Percentiles rank a stretch among this genome's conserved stretches.
These are phyloP conservation scores for Leonotis leonurus DNA, from an alignment of 257 asterid genomes.

Conservation along the genomic window DNA sequence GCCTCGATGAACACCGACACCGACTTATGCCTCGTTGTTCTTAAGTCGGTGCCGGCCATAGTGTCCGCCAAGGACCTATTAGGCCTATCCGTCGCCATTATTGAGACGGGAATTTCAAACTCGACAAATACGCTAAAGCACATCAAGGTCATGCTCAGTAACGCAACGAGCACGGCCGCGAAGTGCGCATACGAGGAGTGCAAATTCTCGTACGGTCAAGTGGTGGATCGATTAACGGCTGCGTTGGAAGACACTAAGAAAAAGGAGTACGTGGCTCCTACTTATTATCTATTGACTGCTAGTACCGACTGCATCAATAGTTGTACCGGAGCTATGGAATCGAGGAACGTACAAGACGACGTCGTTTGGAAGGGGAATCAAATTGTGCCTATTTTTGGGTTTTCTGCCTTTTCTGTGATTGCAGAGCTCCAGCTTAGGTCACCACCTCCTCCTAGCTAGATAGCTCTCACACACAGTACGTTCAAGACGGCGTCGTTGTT, in stretches of 20 bases:
- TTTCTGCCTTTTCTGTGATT: background rate
- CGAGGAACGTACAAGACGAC: background rate
- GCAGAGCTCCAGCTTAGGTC: background rate
- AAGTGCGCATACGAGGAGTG: background rate
- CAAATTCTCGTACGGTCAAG: background rate
- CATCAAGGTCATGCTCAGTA: background rate
- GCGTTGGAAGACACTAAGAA: background rate
- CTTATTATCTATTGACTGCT: conserved; percentile 13
- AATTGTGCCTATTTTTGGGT: background rate
- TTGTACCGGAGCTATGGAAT: background rate
- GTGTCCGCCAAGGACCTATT: background rate
- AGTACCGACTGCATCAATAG: background rate
- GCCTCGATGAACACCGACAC: background rate
- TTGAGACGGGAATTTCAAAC: conserved; percentile 18
- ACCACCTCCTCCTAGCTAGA: background rate
- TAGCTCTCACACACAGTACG: too few relatives aligned
- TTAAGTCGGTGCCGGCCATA: background rate
- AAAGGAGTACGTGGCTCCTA: background rate
- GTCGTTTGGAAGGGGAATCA: conserved; percentile 3
- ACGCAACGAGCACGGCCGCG: too few relatives aligned
- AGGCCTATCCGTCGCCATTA: background rate
- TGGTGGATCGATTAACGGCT: background rate
- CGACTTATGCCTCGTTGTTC: background rate
- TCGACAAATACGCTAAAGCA: background rate
- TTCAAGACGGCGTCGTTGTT: too few relatives aligned